phyloP scores from a whole-genome alignment of 2,329 filamentous ascomycete genomes.

The Purpureocillium lavendulum region DNA sequence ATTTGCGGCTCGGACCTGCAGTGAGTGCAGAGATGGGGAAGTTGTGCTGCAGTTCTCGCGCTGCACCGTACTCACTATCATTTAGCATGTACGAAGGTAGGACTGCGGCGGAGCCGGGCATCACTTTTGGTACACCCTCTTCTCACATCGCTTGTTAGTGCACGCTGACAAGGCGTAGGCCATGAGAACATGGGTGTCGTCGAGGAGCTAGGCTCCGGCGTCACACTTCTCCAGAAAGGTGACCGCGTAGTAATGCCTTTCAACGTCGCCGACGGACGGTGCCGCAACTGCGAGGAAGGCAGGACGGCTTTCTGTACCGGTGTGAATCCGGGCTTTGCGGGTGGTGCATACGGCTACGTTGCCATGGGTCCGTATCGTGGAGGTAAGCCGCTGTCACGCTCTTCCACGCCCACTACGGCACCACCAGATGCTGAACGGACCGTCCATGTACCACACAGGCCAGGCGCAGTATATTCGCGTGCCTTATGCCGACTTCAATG shows the following conservation, averaged over 20 bases:
- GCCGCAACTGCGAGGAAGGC: slow-evolving; percentile 56
- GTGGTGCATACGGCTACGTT: slow-evolving; percentile 40
- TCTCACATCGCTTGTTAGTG: not conserved
- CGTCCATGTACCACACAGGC: slow-evolving; percentile 23
- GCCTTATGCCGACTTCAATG: slow-evolving; percentile 61
- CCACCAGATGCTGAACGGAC: no score
- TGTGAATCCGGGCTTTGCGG: slow-evolving; percentile 28
- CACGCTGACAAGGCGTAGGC: slow-evolving; percentile 6
- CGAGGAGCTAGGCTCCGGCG: slow-evolving; percentile 45
- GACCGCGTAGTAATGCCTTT: slow-evolving; percentile 59
- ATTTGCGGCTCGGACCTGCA: slow-evolving; percentile 47
- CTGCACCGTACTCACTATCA: slow-evolving; percentile 3
- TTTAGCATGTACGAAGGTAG: slow-evolving; percentile 57
- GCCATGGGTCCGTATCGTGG: slow-evolving; percentile 45
- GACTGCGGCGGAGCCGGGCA: slow-evolving; percentile 51
- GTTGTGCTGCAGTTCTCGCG: no score
- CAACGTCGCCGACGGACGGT: slow-evolving; percentile 56
- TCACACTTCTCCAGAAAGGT: slow-evolving; percentile 52
- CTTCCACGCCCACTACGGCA: no score
- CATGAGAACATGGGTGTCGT: slow-evolving; percentile 56
- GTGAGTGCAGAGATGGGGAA: slow-evolving; percentile 14
- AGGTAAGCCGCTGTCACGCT: no score
- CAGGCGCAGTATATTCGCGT: slow-evolving; percentile 58
- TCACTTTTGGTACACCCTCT: slow-evolving; percentile 42
- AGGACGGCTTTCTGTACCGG: slow-evolving; percentile 59